These are phyloP conservation scores for Penicillium psychrosexuale DNA, from an alignment of 2,329 filamentous ascomycete species.

Conservation along the genomic window DNA sequence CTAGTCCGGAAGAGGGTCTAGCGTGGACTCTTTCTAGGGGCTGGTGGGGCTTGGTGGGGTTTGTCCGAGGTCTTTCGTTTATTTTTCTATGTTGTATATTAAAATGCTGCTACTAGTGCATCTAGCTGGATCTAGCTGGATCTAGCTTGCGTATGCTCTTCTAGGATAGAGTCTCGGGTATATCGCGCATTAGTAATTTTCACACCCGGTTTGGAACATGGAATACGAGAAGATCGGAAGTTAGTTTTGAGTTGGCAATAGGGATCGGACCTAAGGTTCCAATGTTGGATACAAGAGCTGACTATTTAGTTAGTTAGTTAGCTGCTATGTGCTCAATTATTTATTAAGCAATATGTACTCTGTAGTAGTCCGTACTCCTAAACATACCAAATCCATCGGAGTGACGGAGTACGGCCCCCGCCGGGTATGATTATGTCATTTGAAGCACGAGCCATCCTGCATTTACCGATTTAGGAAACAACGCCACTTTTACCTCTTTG, in stretches of 20 bases:
- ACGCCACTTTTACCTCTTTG: conserved; percentile 1
- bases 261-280: not conserved
- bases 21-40: not conserved
- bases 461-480: conserved; percentile 9
- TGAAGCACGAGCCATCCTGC: conserved; percentile 10
- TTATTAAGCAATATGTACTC: too few relatives aligned
- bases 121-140: not conserved
- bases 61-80: not conserved
- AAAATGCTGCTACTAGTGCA: not conserved
- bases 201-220: not conserved
- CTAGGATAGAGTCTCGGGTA: not conserved
- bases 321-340: too few relatives aligned
- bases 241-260: not conserved
- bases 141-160: not conserved
- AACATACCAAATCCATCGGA: too few relatives aligned
- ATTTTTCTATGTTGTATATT: not conserved
- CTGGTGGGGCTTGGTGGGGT: not conserved
- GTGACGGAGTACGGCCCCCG: not conserved
- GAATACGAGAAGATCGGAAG: not conserved
- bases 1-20: not conserved
- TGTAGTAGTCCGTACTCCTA: too few relatives aligned
- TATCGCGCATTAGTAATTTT: not conserved
- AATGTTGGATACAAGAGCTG: not conserved
- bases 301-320: too few relatives aligned
- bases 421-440: conserved; percentile 5